These are phyloP conservation scores for Psilocybe sp. DNA, from an alignment of 768 basidiomycete genomes.

Conservation along the genomic window DNA sequence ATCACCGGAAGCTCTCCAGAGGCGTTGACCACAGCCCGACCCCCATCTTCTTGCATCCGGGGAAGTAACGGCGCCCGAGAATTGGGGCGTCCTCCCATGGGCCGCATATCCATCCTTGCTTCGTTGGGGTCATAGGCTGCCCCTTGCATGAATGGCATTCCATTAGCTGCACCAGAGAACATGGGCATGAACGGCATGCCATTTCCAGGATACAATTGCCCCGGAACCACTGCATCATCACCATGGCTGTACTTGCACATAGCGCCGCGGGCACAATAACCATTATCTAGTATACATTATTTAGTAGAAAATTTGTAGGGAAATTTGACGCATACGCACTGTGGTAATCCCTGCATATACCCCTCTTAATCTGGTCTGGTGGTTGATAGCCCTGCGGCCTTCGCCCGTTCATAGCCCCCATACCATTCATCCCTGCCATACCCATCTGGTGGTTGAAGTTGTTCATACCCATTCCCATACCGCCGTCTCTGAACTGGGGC, in stretches of 20 bases:
- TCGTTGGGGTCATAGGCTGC: conserved; percentile 77
- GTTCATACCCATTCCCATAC: conserved; percentile 30
- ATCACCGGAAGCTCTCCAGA: conserved; percentile 82
- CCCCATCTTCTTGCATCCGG: conserved; percentile 52
- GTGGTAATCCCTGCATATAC: conserved; percentile 89
- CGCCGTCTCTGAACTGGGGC: conserved; percentile 31
- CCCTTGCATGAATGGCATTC: conserved; percentile 44
- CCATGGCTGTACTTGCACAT: conserved; percentile 93
- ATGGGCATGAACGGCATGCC: conserved; percentile 70
- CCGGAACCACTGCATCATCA: conserved; percentile 80
- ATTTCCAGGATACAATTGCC: conserved; percentile 55
- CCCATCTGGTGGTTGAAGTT: conserved; percentile 20
- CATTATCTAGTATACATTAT: conserved; percentile 58
- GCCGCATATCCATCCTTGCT: conserved; percentile 77
- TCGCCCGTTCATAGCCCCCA: conserved; percentile 39
- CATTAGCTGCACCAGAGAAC: conserved; percentile 44
- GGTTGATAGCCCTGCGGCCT: conserved; percentile 63
- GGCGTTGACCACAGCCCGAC: conserved; percentile 32
- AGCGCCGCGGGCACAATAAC: conserved; percentile 86
- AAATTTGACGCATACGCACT: conserved; percentile 58
- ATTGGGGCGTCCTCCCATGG: conserved; percentile 38
- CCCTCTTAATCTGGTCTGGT: conserved; percentile 63
- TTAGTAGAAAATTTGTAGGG: background rate
- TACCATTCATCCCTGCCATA: conserved; percentile 22
- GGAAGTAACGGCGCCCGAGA: conserved; percentile 58